Evolutionary conservation across 2,329 filamentous ascomycete species (phyloP), one percentile per base, ranked within the genome.

Genomic region (Coniella vitis): DNA sequence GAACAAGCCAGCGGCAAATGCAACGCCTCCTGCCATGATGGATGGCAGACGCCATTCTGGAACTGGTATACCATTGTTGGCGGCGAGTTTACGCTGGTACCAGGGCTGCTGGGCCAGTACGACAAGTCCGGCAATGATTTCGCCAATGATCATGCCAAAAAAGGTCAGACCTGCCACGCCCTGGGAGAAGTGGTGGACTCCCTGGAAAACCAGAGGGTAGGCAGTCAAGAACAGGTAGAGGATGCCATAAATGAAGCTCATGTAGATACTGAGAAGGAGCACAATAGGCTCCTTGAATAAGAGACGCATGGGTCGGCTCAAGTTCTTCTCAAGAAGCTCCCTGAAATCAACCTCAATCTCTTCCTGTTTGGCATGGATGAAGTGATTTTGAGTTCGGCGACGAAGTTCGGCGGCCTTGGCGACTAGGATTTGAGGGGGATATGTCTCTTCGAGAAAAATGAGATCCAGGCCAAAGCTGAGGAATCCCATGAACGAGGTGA

Each of bases 141-240:
- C 78, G 40, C 88, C 88, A 8, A 73, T 59, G 45, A 93, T 79
- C 83, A 95, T 87, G 47, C 89, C 90, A 58, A 95, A 87, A 64
- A 90, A 95, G 4, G 88, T 82, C 4, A 95, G 74, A 2, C 89
- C 90, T 4, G 82, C 77, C 16, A 87, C 66, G 49, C 90, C 90
- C 1, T 74, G 60, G 31, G 69, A 79, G 70, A 91, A 84, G 56
- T 78, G 75, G 64, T 95, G 85, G 4, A 90, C 74, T 22, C 74
- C 71, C 53, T 84, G 72, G 68, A 93, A 95, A 41, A 94, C 85
- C 38, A 93, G 78, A 0, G 86, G 84, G 58, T 94, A 94, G 1
- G 88, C 86, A 0, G 87, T 90, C 45, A 95, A 73, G 70, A 93
- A 93, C 21, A 91, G 81, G 61, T 93, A 95, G 1, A 95, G 78